Base-by-base conservation (phyloP, 495 filamentous ascomycete species). In the Schizothecium vesticola region DNA sequence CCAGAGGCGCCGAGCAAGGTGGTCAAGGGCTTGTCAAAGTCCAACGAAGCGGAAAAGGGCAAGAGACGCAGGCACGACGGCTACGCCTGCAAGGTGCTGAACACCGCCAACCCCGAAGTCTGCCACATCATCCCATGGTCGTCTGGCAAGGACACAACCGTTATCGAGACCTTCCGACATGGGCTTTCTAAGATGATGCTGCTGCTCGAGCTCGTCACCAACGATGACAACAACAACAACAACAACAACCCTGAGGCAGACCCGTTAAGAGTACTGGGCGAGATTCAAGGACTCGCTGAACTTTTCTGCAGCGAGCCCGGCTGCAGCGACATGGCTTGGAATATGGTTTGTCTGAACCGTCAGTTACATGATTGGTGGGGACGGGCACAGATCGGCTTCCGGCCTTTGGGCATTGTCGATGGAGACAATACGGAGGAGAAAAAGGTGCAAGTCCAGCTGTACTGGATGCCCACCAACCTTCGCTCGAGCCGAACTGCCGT, bases 61-160 rank as follows among this genome's bases (percentile, higher is more conserved):
- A 51, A 63, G 61, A 63, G 61, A 63, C 61, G 61, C 61, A 63
- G 31, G 61, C n/a, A 51, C 61, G 61, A 63, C 61, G 31, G 61
- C 29, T 13, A 63, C 28, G 31, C 61, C 61, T 63, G 61, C 61
- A 63, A 63, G 61, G 61, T 63, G 61, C 61, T 63, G 31, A 23
- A 23, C n/a, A 63, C 61, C 31, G 61, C 61, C 61, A 36, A 63
- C 61, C 61, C 31, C 3, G 31, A 63, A 63, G 61, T 63, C 31
- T 63, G 61, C 23, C 59, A 61, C 26, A 61, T 61, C 23, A 61
- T 61, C 23, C 59, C 59, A 31, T 61, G 26, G 26, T 61, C 59
- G 59, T 28, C 59, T 23, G 8, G 56, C 56, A 58, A 58, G 56
- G 56, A 58, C 56, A 58, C 56, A 23, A 23, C 56, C 56, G 56